phyloP scores from a whole-genome alignment of 2,329 filamentous ascomycete species.

The Fusarium virguliforme region DNA sequence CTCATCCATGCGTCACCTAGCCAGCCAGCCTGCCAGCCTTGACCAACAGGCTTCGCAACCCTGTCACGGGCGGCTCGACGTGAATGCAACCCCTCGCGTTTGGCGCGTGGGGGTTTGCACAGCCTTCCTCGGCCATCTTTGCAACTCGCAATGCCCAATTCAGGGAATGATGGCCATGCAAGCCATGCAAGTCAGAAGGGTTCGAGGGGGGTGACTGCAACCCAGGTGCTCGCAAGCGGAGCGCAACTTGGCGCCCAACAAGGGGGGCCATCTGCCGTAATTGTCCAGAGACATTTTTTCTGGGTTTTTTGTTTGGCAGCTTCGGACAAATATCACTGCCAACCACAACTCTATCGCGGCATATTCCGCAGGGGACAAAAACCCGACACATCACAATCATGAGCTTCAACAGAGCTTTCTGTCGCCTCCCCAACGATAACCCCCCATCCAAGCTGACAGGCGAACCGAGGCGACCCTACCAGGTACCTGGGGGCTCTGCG shows the following conservation, averaged over 20 bases:
- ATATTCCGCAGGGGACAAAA: slow-evolving; percentile 28
- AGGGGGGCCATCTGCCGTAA: slow-evolving; percentile 43
- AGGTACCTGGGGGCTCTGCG: slow-evolving; percentile 12
- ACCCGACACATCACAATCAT: slow-evolving; percentile 31
- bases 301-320: slow-evolving; percentile 36
- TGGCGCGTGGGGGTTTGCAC: slow-evolving; percentile 48
- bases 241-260: slow-evolving; percentile 40
- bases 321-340: slow-evolving; percentile 28
- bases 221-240: slow-evolving; percentile 32
- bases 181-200: slow-evolving; percentile 51
- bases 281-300: slow-evolving; percentile 46
- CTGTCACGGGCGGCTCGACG: slow-evolving; percentile 28
- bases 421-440: slow-evolving; percentile 29
- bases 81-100: slow-evolving; percentile 43
- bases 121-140: slow-evolving; percentile 35
- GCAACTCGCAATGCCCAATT: slow-evolving; percentile 44
- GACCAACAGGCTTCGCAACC: background rate
- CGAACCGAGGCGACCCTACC: slow-evolving; percentile 12
- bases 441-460: background rate
- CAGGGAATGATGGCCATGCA: slow-evolving; percentile 47
- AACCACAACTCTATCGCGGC: slow-evolving; percentile 34
- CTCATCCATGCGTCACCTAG: slow-evolving; percentile 36
- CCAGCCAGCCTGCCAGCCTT: slow-evolving; percentile 11
- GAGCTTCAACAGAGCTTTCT: slow-evolving; percentile 2
- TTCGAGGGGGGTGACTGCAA: slow-evolving; percentile 44